A percentile compares a stretch with the other conserved stretches of the same genome.
Evolutionary conservation across 2,329 filamentous ascomycete species (phyloP).

Genomic region (Talaromyces pinophilus): DNA sequence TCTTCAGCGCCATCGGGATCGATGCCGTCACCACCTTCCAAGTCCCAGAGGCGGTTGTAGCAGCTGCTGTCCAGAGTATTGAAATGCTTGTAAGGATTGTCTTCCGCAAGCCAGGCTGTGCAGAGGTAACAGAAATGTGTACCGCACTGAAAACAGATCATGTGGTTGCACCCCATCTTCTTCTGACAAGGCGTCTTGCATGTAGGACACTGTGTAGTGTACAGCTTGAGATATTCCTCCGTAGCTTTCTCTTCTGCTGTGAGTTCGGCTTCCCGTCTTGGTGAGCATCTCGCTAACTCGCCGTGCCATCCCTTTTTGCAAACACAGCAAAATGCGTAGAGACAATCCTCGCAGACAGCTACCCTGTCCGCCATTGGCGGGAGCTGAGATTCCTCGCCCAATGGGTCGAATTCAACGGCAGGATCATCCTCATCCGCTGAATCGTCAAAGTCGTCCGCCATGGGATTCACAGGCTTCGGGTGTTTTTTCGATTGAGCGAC

Average conservation of each 20-base stretch:
- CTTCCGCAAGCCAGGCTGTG: constrained; percentile 76
- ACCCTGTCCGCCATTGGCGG: constrained; percentile 65
- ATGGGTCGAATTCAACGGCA: constrained; percentile 45
- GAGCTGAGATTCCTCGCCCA: constrained; percentile 44
- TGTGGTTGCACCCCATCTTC: constrained; percentile 92
- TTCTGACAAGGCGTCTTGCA: constrained; percentile 86
- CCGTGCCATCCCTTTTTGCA: constrained; percentile 88
- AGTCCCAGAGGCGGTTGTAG: constrained; percentile 85
- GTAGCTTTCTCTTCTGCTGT: constrained; percentile 84
- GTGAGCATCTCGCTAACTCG: constrained; percentile 72
- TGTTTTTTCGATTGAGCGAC: constrained; percentile 76
- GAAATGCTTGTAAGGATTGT: constrained; percentile 86
- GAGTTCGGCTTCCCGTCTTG: constrained; percentile 66
- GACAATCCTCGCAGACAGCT: constrained; percentile 83
- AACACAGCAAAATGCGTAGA: constrained; percentile 82
- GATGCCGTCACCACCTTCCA: constrained; percentile 74
- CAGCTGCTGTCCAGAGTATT: constrained; percentile 71
- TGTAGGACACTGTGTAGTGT: constrained; percentile 87
- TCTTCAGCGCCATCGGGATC: constrained; percentile 45
- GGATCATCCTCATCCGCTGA: constrained; percentile 53
- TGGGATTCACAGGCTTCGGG: constrained; percentile 68
- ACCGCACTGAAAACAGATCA: constrained; percentile 86
- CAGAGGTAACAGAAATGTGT: constrained; percentile 97
- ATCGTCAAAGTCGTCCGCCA: constrained; percentile 53
- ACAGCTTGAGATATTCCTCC: constrained; percentile 75